Percentiles rank a stretch among this genome's conserved stretches.
Evolutionary conservation across 2,329 filamentous ascomycete genomes (phyloP).

Genomic region (Pseudonectria buxi): DNA sequence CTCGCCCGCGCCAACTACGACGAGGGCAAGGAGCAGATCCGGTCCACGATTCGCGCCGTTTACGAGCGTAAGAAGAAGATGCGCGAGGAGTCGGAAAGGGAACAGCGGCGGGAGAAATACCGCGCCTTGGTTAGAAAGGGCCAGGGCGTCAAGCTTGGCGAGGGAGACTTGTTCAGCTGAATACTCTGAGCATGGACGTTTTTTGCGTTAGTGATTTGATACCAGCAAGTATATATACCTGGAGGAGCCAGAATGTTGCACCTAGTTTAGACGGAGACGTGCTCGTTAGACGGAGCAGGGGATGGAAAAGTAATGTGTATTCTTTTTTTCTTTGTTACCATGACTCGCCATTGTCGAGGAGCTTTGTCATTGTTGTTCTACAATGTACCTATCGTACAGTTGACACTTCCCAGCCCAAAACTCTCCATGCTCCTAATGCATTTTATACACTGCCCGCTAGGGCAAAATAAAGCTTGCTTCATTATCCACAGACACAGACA

Average conservation of each 20-base stretch:
- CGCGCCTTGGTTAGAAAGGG: conserved; percentile 44
- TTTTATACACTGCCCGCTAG: conserved; percentile 25
- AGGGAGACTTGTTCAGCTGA: conserved; percentile 59
- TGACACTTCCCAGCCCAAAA: conserved; percentile 19
- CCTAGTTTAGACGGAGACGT: conserved; percentile 4
- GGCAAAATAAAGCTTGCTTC: conserved; percentile 19
- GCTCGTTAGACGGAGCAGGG: conserved; percentile 21
- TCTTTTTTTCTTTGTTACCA: conserved; percentile 10
- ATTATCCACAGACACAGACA: conserved; percentile 20
- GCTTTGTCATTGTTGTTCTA: conserved; percentile 29
- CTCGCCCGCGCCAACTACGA: conserved; percentile 82
- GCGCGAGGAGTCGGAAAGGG: conserved; percentile 48
- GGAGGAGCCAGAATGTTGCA: neutral
- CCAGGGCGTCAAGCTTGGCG: conserved; percentile 48
- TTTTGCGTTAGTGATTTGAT: too few species aligned
- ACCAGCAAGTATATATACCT: conserved; percentile 12
- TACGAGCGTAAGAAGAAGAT: conserved; percentile 82
- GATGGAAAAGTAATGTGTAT: conserved; percentile 12
- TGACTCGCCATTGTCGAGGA: conserved; percentile 17
- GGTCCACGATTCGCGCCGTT: conserved; percentile 73
- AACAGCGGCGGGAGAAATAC: conserved; percentile 32
- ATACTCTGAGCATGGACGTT: too few species aligned
- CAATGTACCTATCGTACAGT: conserved; percentile 35
- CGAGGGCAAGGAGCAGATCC: conserved; percentile 73
- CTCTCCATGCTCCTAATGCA: conserved; percentile 19